These are phyloP conservation scores for Ogataea henricii DNA, from an alignment of 805 yeast genomes.

Conservation along the genomic window DNA sequence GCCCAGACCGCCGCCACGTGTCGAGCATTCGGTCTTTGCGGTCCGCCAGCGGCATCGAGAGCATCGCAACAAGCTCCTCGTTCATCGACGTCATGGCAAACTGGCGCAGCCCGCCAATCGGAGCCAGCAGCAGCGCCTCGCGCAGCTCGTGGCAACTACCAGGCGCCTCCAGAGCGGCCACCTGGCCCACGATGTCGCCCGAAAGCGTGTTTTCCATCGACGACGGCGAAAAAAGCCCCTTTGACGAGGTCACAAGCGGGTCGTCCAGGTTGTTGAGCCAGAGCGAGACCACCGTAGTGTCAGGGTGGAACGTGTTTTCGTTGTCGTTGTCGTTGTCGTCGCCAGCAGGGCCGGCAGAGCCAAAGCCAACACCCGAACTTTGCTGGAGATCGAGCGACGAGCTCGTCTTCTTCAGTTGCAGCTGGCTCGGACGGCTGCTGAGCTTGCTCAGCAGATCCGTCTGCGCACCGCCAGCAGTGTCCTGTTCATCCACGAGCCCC, in stretches of 20 bases:
- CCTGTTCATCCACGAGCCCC: constrained; percentile 26
- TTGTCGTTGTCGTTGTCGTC: background rate
- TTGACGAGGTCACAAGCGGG: constrained; percentile 27
- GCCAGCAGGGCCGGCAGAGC: background rate
- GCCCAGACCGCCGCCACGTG: constrained; percentile 25
- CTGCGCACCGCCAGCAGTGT: constrained; percentile 7
- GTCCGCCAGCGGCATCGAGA: constrained; percentile 17
- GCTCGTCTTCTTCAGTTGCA: constrained; percentile 17
- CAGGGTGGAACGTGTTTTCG: constrained; percentile 30
- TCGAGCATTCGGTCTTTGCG: constrained; percentile 18
- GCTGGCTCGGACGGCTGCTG: constrained; percentile 1
- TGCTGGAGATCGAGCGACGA: constrained; percentile 14
- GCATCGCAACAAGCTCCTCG: constrained; percentile 19
- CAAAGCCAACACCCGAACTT: background rate
- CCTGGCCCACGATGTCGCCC: constrained; percentile 22
- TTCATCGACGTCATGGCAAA: constrained; percentile 35
- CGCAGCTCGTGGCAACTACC: constrained; percentile 1
- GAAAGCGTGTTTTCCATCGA: constrained; percentile 13
- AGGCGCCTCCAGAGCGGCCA: constrained; percentile 9
- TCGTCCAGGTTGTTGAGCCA: constrained; percentile 34
- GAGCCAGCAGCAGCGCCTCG: constrained; percentile 38
- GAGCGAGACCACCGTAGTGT: constrained; percentile 28
- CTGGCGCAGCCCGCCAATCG: constrained; percentile 46
- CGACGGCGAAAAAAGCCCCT: constrained; percentile 22
- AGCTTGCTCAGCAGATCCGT: constrained; percentile 2